A percentile compares a stretch with the other conserved stretches of the same genome.
phyloP scores from a whole-genome alignment of 495 filamentous ascomycete species.

The Lindgomyces ingoldianus region DNA sequence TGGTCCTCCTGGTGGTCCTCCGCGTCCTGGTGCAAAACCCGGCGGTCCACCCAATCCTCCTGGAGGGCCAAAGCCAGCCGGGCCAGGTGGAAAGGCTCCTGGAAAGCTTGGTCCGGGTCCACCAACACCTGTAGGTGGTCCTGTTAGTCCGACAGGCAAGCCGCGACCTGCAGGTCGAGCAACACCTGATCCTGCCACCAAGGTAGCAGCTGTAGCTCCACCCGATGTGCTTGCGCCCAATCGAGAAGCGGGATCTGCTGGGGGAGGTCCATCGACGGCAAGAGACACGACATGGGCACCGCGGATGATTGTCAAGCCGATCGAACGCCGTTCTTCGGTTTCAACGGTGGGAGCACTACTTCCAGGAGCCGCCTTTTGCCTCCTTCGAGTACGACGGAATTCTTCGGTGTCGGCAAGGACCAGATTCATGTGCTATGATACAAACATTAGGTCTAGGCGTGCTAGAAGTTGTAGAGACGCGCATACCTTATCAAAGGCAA shows the following conservation, averaged over 20 bases:
- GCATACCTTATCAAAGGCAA: conserved; percentile 92
- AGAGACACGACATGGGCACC: conserved; percentile 91
- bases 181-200: conserved; percentile 85
- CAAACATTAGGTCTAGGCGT: not conserved
- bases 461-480: not conserved
- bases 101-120: conserved; percentile 64
- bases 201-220: conserved; percentile 58
- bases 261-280: conserved; percentile 95
- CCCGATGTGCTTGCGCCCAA: conserved; percentile 75
- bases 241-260: conserved; percentile 87
- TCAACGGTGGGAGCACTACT: conserved; percentile 65
- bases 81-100: conserved; percentile 56
- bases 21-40: conserved; percentile 60
- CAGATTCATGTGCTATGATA: conserved; percentile 91
- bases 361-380: conserved; percentile 70
- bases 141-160: conserved; percentile 80
- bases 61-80: no score
- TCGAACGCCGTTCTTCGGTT: conserved; percentile 92
- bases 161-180: conserved; percentile 90
- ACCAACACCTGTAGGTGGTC: conserved; percentile 87
- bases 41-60: conserved; percentile 78
- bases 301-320: conserved; percentile 92
- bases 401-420: conserved; percentile 99
- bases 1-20: conserved; percentile 59
- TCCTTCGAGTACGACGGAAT: conserved; percentile 92